Evolutionary conservation across 805 yeast species (phyloP).

Genomic region (Saturnispora hagleri): DNA sequence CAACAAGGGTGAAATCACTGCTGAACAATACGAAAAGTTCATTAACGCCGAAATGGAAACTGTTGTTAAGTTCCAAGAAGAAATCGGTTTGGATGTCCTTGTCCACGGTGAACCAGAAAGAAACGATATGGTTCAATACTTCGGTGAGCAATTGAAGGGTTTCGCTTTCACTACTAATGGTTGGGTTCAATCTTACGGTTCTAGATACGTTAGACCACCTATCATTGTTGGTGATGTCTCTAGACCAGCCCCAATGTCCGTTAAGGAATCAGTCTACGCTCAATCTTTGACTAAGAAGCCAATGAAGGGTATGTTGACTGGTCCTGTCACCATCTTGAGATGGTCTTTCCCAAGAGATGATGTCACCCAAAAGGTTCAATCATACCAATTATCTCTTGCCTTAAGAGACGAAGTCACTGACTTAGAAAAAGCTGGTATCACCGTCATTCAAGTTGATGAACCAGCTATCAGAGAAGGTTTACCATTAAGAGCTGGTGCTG

Average conservation of each 20-base stretch:
- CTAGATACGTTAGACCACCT: conserved; percentile 99
- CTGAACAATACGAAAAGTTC: conserved; percentile 92
- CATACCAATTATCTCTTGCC: conserved; percentile 94
- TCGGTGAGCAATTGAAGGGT: conserved; percentile 98
- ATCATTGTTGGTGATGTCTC: conserved; percentile 98
- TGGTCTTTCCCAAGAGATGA: conserved; percentile 99
- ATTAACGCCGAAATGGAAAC: conserved; percentile 93
- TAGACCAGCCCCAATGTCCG: conserved; percentile 97
- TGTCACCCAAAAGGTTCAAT: conserved; percentile 84
- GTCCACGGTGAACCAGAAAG: conserved; percentile 99
- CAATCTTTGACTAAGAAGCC: conserved; percentile 93
- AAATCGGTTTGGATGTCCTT: conserved; percentile 93
- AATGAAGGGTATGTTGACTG: conserved; percentile 99
- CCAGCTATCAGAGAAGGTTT: conserved; percentile 99
- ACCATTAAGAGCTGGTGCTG: conserved; percentile 96
- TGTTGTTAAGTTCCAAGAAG: conserved; percentile 98
- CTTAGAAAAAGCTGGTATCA: conserved; percentile 96
- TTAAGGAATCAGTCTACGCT: conserved; percentile 98
- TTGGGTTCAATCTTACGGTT: conserved; percentile 99
- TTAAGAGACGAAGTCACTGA: conserved; percentile 98
- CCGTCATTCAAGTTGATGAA: conserved; percentile 98
- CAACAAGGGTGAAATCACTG: conserved; percentile 91
- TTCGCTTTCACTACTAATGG: conserved; percentile 98
- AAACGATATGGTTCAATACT: conserved; percentile 99
- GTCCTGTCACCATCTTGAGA: conserved; percentile 98